Base-by-base conservation (phyloP, 805 yeast species). In the Barnettozyma californica region DNA sequence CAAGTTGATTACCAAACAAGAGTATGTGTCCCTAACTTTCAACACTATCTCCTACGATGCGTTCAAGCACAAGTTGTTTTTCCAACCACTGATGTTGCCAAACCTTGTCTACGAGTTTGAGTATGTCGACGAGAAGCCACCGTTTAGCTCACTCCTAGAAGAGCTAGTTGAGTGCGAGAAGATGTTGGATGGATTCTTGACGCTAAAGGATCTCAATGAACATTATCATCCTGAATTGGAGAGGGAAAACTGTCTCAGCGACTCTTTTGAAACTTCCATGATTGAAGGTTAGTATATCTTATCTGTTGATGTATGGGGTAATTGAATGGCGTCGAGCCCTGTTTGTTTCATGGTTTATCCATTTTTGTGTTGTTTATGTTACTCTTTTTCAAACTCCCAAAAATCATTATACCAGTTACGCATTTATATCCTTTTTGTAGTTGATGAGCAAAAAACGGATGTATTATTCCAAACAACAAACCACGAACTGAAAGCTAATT, bases 41-140 rank as follows among this genome's bases (percentile, higher is more conserved):
- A 45, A 45, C 41, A 45, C 44, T 9, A 45, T 45, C 40, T 19
- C 29, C n/a, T 33, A 29, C 26, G 41, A 33, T 26, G 21, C 44
- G 6, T 29, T 40, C 40, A 23, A 21, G 21, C 20, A 18, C 21
- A 56, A 58, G 43, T n/a, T 59, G 23, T 38, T 55, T 9, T 59
- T 58, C 43, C 55, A 58, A 27, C 62, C 62, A 10, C 42, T 47
- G 9, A 58, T 59, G 43, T 36, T 59, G n/a, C 62, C 62, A 9
- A 47, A 53, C 41, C 53, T 53, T 42, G 49, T 53, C 5, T 59
- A 56, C 41, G 62, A 58, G 44, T 59, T 59, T 46, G 62, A 58
- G 43, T 43, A 54, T 10, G 20, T 56, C 9, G 58, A 51, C 23
- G 20, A 25, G 4, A 42, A 38, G 18, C n/a, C 18, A 23, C 37